Conservation (phyloP, 208 protist species). For the Trypanosoma rangeli region DNA sequence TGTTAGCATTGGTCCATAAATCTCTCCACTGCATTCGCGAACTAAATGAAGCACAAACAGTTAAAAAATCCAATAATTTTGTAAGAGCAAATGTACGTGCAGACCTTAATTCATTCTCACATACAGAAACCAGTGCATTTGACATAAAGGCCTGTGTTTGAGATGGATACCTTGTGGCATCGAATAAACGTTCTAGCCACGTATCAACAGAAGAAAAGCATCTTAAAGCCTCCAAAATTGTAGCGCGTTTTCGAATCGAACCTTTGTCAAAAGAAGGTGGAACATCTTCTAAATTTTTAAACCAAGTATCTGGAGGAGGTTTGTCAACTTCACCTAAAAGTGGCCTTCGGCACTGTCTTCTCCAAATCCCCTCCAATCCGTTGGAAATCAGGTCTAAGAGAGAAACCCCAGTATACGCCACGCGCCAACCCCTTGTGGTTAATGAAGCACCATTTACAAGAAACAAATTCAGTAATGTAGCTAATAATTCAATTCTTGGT, state of each 20-base stretch:
- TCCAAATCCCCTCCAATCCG: conserved; percentile 75
- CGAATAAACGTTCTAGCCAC: conserved; percentile 84
- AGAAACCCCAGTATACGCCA: conserved; percentile 69
- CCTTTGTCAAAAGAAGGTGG: conserved; percentile 41
- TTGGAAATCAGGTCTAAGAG: conserved; percentile 79
- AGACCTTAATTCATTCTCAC: conserved; percentile 65
- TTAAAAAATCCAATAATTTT: conserved; percentile 86
- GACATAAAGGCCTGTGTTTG: conserved; percentile 74
- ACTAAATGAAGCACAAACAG: conserved; percentile 66
- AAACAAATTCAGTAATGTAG: conserved; percentile 67
- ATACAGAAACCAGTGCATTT: conserved; percentile 66
- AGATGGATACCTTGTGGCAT: conserved; percentile 68
- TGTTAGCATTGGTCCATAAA: conserved; percentile 70
- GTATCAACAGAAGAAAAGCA: conserved; percentile 53
- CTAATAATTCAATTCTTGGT: conserved; percentile 63
- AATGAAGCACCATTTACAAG: conserved; percentile 60
- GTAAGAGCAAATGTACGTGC: conserved; percentile 79
- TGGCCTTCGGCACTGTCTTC: conserved; percentile 35
- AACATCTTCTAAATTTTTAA: conserved; percentile 60
- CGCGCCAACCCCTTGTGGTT: conserved; percentile 58
- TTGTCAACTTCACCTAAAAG: conserved; percentile 30
- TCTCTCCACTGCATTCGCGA: conserved; percentile 84
- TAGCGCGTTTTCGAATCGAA: conserved; percentile 38
- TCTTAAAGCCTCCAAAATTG: conserved; percentile 51
- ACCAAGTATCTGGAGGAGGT: conserved; percentile 59